Percentiles rank a stretch among this genome's conserved stretches.
Conservation (phyloP, 2,329 filamentous ascomycete species). For the Colletotrichum higginsianum region DNA sequence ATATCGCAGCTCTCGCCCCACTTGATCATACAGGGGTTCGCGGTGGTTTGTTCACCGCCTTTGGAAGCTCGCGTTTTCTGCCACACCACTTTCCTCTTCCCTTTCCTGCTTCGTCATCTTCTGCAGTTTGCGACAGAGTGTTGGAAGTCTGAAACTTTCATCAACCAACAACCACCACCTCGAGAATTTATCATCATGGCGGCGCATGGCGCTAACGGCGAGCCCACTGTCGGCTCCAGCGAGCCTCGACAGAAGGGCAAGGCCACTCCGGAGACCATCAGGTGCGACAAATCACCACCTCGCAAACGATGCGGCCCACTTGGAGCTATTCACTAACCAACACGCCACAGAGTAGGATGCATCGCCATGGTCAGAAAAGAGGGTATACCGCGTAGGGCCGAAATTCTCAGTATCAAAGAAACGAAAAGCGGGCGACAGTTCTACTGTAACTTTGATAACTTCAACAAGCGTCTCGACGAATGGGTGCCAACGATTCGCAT, state of each 20-base stretch:
- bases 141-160: slow-evolving; percentile 16
- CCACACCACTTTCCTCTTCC: slow-evolving; percentile 33
- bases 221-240: slow-evolving; percentile 70
- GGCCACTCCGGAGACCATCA: slow-evolving; percentile 87
- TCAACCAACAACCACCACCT: slow-evolving; percentile 28
- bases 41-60: slow-evolving; percentile 34
- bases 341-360: slow-evolving; percentile 63
- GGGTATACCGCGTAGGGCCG: slow-evolving; percentile 89
- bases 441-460: slow-evolving; percentile 98
- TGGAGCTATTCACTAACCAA: slow-evolving; percentile 10
- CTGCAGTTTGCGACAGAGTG: slow-evolving; percentile 16
- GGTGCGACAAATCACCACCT: slow-evolving; percentile 64
- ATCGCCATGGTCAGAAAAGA: slow-evolving; percentile 78
- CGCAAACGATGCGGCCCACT: not conserved
- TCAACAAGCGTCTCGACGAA: slow-evolving; percentile 90
- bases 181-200: slow-evolving; percentile 67
- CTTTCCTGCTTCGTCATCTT: slow-evolving; percentile 2
- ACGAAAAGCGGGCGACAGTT: slow-evolving; percentile 90
- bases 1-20: not conserved
- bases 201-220: slow-evolving; percentile 63
- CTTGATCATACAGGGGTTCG: slow-evolving; percentile 13
- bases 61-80: slow-evolving; percentile 37
- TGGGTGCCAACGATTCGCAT: slow-evolving; percentile 90
- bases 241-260: slow-evolving; percentile 79
- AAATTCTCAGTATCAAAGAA: slow-evolving; percentile 95